Percentiles rank a stretch among this genome's conserved stretches.
Evolutionary conservation across 805 yeast genomes (phyloP).

Genomic region (Wickerhamiella bombiphila): DNA sequence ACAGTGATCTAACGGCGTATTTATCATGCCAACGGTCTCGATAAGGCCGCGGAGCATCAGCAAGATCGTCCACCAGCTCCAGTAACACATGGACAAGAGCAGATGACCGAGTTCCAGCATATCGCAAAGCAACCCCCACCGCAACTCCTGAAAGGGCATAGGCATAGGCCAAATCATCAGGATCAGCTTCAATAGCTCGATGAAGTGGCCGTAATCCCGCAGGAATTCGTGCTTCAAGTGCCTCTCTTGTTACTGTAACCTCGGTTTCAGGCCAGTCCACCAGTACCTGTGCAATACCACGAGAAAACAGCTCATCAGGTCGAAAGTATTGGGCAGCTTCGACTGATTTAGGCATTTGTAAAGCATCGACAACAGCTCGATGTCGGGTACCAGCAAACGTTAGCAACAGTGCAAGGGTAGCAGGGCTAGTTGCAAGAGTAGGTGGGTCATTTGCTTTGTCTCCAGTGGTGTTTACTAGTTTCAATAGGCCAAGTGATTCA

Average conservation of each 20-base stretch:
- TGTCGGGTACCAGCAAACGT: conserved; percentile 59
- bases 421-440: conserved; percentile 37
- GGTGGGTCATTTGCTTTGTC: conserved; percentile 5
- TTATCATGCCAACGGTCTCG: neutral
- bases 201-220: conserved; percentile 9
- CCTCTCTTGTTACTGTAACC: conserved; percentile 34
- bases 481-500: conserved; percentile 43
- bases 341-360: conserved; percentile 44
- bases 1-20: conserved; percentile 21
- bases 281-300: conserved; percentile 49
- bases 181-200: conserved; percentile 21
- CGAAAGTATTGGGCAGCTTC: conserved; percentile 53
- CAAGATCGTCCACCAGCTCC: conserved; percentile 26
- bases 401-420: conserved; percentile 51
- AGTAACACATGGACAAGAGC: conserved; percentile 36
- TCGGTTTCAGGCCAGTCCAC: conserved; percentile 64
- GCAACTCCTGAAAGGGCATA: conserved; percentile 50
- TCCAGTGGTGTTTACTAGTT: conserved; percentile 29
- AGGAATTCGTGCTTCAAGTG: conserved; percentile 52
- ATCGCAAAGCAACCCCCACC: conserved; percentile 56
- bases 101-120: conserved; percentile 52
- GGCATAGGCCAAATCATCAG: conserved; percentile 31
- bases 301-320: conserved; percentile 59
- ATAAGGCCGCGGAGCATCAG: neutral
- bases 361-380: conserved; percentile 40